Evolutionary conservation across 176 grass and related monocot genomes (phyloP).

Genomic region (Puya raimondii): DNA sequence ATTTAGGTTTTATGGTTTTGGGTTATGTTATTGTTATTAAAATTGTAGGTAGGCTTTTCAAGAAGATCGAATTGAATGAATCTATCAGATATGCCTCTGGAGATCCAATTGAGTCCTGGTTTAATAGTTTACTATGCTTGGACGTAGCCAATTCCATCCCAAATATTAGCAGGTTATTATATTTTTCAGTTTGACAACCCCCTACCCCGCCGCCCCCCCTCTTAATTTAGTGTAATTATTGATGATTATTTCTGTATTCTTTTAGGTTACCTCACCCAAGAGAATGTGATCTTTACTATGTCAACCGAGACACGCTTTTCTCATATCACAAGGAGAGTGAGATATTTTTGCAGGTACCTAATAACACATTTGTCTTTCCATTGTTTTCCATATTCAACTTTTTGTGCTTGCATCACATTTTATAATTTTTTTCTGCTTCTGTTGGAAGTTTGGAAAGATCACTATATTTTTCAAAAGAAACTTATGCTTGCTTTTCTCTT

Average conservation of each 20-base stretch:
- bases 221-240: not conserved
- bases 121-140: slow-evolving; percentile 89
- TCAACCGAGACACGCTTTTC: slow-evolving; percentile 95
- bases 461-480: not conserved
- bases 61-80: slow-evolving; percentile 90
- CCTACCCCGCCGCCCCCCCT: not conserved
- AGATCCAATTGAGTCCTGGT: slow-evolving; percentile 88
- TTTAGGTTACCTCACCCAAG: slow-evolving; percentile 64
- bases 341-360: slow-evolving; percentile 79
- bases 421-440: not conserved
- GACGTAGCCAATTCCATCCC: slow-evolving; percentile 83
- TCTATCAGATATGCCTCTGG: slow-evolving; percentile 93
- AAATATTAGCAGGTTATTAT: slow-evolving; percentile 69
- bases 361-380: not conserved
- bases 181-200: not conserved
- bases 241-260: not conserved
- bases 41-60: slow-evolving; percentile 74
- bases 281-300: slow-evolving; percentile 88
- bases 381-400: slow-evolving; percentile 7
- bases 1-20: not conserved
- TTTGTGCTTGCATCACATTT: slow-evolving; percentile 11
- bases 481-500: slow-evolving; percentile 18
- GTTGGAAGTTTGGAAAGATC: not conserved
- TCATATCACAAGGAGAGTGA: slow-evolving; percentile 96
- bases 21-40: slow-evolving; percentile 11